phyloP scores from a whole-genome alignment of 768 basidiomycete genomes.

The Collybiopsis luxurians region DNA sequence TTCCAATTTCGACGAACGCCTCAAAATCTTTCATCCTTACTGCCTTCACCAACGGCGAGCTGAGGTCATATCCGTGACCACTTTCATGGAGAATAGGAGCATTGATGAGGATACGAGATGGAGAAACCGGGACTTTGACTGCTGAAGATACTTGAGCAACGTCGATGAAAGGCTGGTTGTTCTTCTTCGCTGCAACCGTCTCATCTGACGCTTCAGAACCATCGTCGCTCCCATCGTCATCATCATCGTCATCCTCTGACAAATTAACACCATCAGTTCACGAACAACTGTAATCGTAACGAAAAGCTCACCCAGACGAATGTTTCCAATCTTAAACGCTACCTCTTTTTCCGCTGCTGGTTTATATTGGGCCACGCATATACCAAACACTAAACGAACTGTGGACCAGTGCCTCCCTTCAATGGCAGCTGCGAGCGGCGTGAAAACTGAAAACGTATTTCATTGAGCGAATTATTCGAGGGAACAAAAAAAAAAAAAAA shows the following conservation, averaged over 20 bases:
- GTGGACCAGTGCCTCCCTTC: constrained; percentile 51
- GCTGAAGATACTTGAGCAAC: constrained; percentile 47
- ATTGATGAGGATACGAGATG: constrained; percentile 33
- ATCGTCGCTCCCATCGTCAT: constrained; percentile 25
- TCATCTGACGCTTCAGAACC: constrained; percentile 40
- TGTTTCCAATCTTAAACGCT: constrained; percentile 29
- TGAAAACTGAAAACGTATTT: constrained; percentile 32
- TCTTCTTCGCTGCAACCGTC: constrained; percentile 30
- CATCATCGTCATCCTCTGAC: constrained; percentile 5
- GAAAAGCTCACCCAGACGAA: constrained; percentile 30
- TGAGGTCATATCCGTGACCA: background rate
- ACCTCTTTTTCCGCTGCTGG: constrained; percentile 23
- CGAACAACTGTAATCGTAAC: too few relatives aligned
- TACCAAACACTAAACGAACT: constrained; percentile 56
- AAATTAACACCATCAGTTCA: too few relatives aligned
- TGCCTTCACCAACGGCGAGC: constrained; percentile 27
- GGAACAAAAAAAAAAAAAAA: background rate
- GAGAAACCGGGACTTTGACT: constrained; percentile 37
- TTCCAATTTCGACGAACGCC: constrained; percentile 44
- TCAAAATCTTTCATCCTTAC: constrained; percentile 47
- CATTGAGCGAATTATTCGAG: background rate
- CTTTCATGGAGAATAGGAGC: background rate
- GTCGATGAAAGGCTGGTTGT: constrained; percentile 45
- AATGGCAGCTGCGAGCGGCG: constrained; percentile 50
- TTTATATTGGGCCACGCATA: constrained; percentile 53